phyloP scores from a whole-genome alignment of 192 early-diverging fungal genomes.

The Backusella westeae region DNA sequence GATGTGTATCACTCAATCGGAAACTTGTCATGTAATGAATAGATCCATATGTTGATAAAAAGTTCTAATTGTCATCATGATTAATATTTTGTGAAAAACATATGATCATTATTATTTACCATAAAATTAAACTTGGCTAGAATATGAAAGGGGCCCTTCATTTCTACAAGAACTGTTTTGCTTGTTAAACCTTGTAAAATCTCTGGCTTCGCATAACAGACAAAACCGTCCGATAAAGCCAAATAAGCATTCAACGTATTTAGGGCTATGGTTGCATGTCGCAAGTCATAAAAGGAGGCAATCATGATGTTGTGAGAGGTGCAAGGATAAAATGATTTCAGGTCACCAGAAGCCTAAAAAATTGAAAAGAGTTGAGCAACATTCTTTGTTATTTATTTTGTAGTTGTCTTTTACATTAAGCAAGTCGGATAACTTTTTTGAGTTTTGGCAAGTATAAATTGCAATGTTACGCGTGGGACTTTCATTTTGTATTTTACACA shows the following conservation, averaged over 20 bases:
- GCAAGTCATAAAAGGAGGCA: conserved; percentile 1
- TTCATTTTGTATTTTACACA: neutral
- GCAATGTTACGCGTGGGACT: conserved; percentile 3
- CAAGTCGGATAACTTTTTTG: neutral
- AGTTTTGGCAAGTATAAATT: neutral
- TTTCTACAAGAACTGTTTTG: neutral
- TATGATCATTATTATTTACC: neutral
- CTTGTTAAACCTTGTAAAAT: neutral
- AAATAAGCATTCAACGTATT: neutral
- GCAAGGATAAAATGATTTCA: neutral
- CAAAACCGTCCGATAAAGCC: neutral
- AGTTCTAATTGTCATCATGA: neutral
- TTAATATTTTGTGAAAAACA: neutral
- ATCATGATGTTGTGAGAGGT: neutral
- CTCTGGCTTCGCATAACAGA: neutral
- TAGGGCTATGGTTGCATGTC: neutral
- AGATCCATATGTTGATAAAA: neutral
- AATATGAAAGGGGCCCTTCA: neutral
- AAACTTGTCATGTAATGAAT: conserved; percentile 2
- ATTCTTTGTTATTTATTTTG: neutral
- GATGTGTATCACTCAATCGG: neutral
- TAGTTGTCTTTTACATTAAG: neutral
- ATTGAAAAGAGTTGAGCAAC: neutral
- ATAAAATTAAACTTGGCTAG: neutral
- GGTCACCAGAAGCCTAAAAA: neutral